Conservation (phyloP, 306 rosid species). For the Prinsepia uniflora region DNA sequence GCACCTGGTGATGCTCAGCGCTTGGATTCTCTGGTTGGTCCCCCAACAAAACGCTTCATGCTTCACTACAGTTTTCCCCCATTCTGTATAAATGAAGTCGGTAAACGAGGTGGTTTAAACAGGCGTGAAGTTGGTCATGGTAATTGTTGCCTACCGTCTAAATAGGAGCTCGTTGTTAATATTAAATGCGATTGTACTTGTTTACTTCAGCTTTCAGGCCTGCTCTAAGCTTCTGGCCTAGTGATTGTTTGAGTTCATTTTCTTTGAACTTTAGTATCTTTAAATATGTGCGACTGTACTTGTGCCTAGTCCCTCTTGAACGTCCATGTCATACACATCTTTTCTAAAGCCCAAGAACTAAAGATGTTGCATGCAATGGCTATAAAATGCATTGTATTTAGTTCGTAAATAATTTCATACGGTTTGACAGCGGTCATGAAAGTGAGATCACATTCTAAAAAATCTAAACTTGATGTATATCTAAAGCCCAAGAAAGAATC, state of each 20-base stretch:
- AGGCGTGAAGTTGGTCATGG: slow-evolving; percentile 99
- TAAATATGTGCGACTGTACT: neutral
- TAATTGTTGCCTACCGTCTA: slow-evolving; percentile 27
- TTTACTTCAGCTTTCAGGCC: slow-evolving; percentile 1
- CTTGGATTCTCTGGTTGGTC: slow-evolving; percentile 83
- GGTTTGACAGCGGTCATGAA: neutral
- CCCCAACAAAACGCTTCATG: slow-evolving; percentile 88
- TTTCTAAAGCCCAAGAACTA: neutral
- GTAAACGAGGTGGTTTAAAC: slow-evolving; percentile 84
- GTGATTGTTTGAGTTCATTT: neutral
- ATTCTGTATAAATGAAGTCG: slow-evolving; percentile 86
- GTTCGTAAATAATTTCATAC: neutral
- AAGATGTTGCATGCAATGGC: neutral
- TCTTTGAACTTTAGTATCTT: neutral
- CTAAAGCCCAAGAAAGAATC: neutral
- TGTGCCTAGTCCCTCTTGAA: neutral
- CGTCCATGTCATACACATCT: neutral
- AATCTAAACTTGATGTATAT: neutral
- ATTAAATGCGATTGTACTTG: neutral
- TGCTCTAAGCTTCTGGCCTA: neutral
- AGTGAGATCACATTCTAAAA: neutral
- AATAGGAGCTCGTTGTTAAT: neutral
- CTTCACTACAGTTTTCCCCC: slow-evolving; percentile 99
- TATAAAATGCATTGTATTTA: too few relatives aligned
- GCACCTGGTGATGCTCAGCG: slow-evolving; percentile 91